Evolutionary conservation across 2,329 filamentous ascomycete species (phyloP).

Genomic region (Cercospora janseana): DNA sequence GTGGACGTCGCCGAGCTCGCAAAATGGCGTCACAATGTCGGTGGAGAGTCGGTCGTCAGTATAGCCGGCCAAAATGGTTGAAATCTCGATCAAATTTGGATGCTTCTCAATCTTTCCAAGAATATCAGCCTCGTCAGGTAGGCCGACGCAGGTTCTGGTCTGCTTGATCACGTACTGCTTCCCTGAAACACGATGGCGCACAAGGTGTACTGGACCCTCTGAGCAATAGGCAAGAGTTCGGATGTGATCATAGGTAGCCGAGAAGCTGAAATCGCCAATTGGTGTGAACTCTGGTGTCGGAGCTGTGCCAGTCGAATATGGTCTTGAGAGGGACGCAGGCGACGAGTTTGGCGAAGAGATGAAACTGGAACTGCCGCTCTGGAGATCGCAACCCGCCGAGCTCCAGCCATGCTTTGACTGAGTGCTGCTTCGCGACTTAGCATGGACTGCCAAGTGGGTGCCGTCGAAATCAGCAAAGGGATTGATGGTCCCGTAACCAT

Average conservation of each 20-base stretch:
- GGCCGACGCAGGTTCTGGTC: background rate
- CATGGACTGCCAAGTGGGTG: constrained; percentile 2
- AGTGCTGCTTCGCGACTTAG: background rate
- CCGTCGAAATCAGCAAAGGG: constrained; percentile 13
- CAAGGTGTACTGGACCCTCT: constrained; percentile 18
- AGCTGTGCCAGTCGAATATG: no score
- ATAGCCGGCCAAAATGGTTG: constrained; percentile 6
- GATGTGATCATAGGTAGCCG: constrained; percentile 7
- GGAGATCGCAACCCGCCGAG: no score
- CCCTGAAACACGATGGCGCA: constrained; percentile 6
- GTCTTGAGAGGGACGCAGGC: background rate
- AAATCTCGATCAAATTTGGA: constrained; percentile 17
- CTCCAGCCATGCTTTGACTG: background rate
- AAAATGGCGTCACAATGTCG: constrained; percentile 26
- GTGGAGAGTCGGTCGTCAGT: background rate
- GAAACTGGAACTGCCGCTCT: background rate
- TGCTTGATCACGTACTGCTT: constrained; percentile 21
- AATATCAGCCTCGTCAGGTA: background rate
- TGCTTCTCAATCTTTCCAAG: constrained; percentile 6
- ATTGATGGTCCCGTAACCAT: constrained; percentile 8
- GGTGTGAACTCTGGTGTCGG: no score
- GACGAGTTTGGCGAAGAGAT: background rate
- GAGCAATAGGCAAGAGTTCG: constrained; percentile 13
- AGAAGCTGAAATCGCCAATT: constrained; percentile 13
- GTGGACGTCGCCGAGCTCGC: constrained; percentile 27